Base-by-base conservation (phyloP, 2,329 filamentous ascomycete genomes). In the Phialocephala subalpina region DNA sequence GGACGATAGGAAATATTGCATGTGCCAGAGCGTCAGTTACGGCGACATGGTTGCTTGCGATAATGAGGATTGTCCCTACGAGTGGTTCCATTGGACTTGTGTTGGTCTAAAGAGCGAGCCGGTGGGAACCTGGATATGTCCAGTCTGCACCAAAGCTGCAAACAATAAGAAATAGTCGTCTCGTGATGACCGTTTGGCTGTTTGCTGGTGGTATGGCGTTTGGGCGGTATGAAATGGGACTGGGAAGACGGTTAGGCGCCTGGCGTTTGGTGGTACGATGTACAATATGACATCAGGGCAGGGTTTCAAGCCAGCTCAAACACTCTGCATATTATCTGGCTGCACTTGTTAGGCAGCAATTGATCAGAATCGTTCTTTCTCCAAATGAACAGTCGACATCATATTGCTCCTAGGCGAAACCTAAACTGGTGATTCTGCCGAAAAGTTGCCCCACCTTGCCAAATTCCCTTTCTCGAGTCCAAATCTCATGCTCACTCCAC, bases 21-120 rank as follows among this genome's bases (percentile, higher is more conserved):
- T 90, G 35, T 96, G 92, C 78, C 90, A 94, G 77, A 91, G 91
- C 73, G 90, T 94, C 70, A 93, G 91, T 78, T 94, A 92, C 75
- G 92, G 92, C 67, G 91, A 95, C 75, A 96, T 96, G 92, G 92
- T 96, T 69, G 92, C 92, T 35, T 96, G 92, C 80, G 92, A 96
- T 81, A 95, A 95, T 77, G 88, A 91, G 65, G 85, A 90, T 70
- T 96, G 92, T 78, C 88, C 89, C 56, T 92, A 87, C 75, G 92
- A 96, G 80, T 96, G 92, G 92, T 96, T 96, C 78, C 92, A 96
- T 80, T 96, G 92, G 91, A 88, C 83, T 52, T 91, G 89, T 73
- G 89, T 91, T 58, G 87, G 88, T 22, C 82, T 91, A 36, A 90
- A 89, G 78, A 89, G 85, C 72, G 88, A 90, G 76, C 89, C 89